Base-by-base conservation (phyloP, 192 early-diverging fungal species). In the Backusella australiensis region DNA sequence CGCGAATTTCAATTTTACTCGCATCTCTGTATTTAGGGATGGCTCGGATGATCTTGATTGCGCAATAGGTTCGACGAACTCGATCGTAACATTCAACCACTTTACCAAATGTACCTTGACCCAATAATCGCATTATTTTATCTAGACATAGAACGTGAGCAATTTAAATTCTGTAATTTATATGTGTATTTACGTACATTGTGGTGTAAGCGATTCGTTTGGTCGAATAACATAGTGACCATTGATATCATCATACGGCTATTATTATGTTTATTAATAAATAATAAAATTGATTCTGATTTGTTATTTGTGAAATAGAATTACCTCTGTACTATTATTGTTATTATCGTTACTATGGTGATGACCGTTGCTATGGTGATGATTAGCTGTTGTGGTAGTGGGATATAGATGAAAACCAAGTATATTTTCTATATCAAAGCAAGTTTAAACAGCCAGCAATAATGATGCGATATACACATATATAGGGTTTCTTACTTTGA, bases 61-160 rank as follows among this genome's bases (percentile, higher is more conserved):
- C 98, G 66, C 89, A 87, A 67, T 87, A 80, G 21, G 78, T 82
- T 14, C 85, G 85, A 21, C 79, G 80, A 0, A 86, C 82, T 9
- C 86, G 85, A 81, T 98, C 96, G 72, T 82, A 91, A 49, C 93
- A 96, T 81, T 97, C 92, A 71, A 96, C 92, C 12, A 99, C 98
- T 84, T 96, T 97, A 81, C 98, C 98, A 88, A 97, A 99, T 2
- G 98, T 99, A 12, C 98, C 98, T 83, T 98, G 96, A 4, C 98
- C 98, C 34, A 99, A 85, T 44, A 96, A 83, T 14, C 91, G 85
- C 66, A 94, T 85, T 75, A 99, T 97, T 78, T 88, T 88, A 78
- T 94, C 94, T 95, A 81, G 9, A 21, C 26, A 44, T 66, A 46
- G 21, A 75, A 11, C 63, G 19, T 49, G 6, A 49, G 6, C 65